phyloP scores from a whole-genome alignment of 1,139 yeast genomes.

The Yamadazyma membranifaciens region DNA sequence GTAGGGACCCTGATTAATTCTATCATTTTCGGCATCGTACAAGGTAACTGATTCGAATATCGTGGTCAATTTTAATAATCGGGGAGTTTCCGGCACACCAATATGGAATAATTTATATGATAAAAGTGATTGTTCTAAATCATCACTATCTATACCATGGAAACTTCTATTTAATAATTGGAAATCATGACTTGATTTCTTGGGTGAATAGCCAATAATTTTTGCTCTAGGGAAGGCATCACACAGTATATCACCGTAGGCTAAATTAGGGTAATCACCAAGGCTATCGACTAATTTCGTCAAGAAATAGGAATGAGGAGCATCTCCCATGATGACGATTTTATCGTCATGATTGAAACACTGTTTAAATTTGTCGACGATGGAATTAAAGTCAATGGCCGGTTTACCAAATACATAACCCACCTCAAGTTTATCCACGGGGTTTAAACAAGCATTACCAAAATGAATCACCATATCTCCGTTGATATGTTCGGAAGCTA shows the following conservation, averaged over 20 bases:
- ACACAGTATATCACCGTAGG: constrained; percentile 42
- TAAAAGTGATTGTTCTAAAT: constrained; percentile 23
- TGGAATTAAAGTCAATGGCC: constrained; percentile 29
- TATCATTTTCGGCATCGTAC: constrained; percentile 37
- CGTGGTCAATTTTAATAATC: constrained; percentile 73
- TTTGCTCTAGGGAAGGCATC: constrained; percentile 23
- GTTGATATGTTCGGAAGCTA: constrained; percentile 89
- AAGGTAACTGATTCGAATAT: constrained; percentile 54
- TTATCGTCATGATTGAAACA: constrained; percentile 32
- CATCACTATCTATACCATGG: constrained; percentile 17
- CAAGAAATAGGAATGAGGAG: constrained; percentile 53
- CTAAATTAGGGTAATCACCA: constrained; percentile 39
- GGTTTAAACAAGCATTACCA: constrained; percentile 91
- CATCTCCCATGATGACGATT: constrained; percentile 65
- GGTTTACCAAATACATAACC: constrained; percentile 79
- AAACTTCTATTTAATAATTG: constrained; percentile 27
- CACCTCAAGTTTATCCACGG: constrained; percentile 68
- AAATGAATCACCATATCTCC: constrained; percentile 89
- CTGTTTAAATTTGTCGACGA: constrained; percentile 32
- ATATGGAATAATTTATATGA: constrained; percentile 64
- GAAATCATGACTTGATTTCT: constrained; percentile 4
- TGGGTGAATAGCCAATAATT: constrained; percentile 43
- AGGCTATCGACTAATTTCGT: constrained; percentile 31
- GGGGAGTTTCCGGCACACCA: constrained; percentile 73
- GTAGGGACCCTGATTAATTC: constrained; percentile 53